Conservation (phyloP, 2,329 filamentous ascomycete species). For the Colletotrichum sp. region DNA sequence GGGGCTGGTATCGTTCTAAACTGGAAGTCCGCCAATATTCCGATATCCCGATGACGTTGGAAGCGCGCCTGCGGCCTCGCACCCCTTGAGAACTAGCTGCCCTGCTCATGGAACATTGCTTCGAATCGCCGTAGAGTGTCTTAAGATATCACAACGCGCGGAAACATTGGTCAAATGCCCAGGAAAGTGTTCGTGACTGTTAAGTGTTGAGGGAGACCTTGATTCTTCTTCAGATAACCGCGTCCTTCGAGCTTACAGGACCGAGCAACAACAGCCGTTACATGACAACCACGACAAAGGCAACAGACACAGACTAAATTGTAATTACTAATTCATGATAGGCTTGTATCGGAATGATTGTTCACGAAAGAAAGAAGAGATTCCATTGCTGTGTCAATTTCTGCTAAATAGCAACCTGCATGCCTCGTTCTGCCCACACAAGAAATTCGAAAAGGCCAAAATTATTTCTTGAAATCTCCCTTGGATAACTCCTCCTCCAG, state of each 20-base stretch:
- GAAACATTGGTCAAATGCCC: neutral
- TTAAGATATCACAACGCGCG: neutral
- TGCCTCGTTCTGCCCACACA: neutral
- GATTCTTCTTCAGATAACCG: neutral
- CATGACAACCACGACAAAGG: neutral
- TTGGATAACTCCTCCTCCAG: slow-evolving; percentile 15
- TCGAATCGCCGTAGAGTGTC: neutral
- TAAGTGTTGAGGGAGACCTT: neutral
- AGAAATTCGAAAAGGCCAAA: neutral
- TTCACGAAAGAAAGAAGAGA: neutral
- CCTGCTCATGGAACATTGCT: neutral
- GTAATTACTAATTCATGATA: neutral
- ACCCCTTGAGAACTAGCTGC: neutral
- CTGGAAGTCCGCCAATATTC: neutral
- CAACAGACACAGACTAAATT: neutral
- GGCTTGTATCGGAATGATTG: neutral
- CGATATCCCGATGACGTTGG: neutral
- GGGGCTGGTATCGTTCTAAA: neutral
- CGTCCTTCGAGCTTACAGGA: neutral
- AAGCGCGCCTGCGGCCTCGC: neutral
- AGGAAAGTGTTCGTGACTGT: neutral
- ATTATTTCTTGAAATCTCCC: slow-evolving; percentile 14
- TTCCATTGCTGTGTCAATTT: neutral
- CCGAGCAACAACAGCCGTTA: neutral
- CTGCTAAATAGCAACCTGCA: neutral